These are phyloP conservation scores for Neofusicoccum parvum DNA, from an alignment of 2,329 filamentous ascomycete species.

Conservation along the genomic window DNA sequence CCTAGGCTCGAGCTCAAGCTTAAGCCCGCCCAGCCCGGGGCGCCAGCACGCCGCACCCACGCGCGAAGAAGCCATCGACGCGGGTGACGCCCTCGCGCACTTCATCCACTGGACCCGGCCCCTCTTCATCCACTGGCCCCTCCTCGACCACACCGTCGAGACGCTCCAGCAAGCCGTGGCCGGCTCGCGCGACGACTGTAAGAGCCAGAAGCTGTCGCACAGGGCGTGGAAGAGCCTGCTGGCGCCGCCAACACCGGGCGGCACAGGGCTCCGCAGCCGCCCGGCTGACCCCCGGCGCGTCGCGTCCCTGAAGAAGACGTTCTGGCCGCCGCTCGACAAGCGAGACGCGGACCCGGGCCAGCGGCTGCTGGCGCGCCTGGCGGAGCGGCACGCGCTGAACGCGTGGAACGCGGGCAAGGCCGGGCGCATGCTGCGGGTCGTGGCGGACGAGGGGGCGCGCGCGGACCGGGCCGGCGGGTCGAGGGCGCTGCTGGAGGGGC, in stretches of 20 bases:
- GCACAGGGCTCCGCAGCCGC: too few relatives aligned
- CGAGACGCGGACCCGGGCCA: neutral
- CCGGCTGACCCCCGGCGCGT: too few relatives aligned
- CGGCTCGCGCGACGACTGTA: neutral
- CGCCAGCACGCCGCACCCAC: too few relatives aligned
- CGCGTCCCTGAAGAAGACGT: too few relatives aligned
- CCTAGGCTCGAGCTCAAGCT: too few relatives aligned
- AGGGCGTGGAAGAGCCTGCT: too few relatives aligned
- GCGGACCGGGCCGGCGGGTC: neutral
- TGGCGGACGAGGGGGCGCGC: neutral
- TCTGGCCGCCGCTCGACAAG: neutral
- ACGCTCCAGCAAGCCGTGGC: neutral
- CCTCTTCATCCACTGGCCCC: neutral
- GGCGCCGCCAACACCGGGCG: too few relatives aligned
- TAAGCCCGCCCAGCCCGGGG: too few relatives aligned
- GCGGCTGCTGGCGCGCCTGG: neutral
- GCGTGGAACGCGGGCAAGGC: neutral
- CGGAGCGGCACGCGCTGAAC: neutral
- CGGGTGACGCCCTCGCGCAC: neutral
- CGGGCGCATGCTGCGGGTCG: neutral
- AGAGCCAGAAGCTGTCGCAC: too few relatives aligned
- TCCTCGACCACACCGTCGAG: neutral
- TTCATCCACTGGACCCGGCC: neutral
- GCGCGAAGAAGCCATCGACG: neutral
- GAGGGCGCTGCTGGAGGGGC: neutral